Evolutionary conservation across 441 rosid genomes (phyloP).

Genomic region (Bruguiera hainesii): DNA sequence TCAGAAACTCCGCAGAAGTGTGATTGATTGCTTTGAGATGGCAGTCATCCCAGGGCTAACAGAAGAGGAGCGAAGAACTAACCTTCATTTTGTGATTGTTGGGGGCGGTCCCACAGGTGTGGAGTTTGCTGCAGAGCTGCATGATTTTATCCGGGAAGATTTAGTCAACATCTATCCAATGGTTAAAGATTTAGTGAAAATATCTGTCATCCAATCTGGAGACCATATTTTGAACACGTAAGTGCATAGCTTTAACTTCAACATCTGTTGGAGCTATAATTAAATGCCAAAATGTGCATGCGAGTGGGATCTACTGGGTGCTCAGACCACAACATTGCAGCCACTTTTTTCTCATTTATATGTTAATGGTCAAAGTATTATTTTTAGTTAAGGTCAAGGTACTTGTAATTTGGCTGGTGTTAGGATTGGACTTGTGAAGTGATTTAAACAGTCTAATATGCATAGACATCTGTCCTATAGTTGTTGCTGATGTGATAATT

Average conservation of each 20-base stretch:
- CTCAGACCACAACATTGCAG: too few relatives aligned
- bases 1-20: slow-evolving; percentile 69
- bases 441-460: not conserved
- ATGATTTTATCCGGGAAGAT: slow-evolving; percentile 79
- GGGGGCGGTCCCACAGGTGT: slow-evolving; percentile 99
- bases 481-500: not conserved
- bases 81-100: slow-evolving; percentile 87
- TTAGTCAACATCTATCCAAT: slow-evolving; percentile 57
- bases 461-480: not conserved
- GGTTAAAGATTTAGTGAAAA: slow-evolving; percentile 70
- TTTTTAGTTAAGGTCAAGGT: too few relatives aligned
- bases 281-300: not conserved
- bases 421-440: too few relatives aligned
- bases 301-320: not conserved
- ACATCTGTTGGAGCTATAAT: too few relatives aligned
- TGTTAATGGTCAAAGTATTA: too few relatives aligned
- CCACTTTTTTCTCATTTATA: too few relatives aligned
- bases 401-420: too few relatives aligned
- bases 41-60: slow-evolving; percentile 75
- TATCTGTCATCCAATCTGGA: slow-evolving; percentile 82
- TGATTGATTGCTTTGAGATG: slow-evolving; percentile 81
- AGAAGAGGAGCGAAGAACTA: slow-evolving; percentile 66
- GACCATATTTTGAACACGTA: slow-evolving; percentile 90
- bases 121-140: slow-evolving; percentile 96
- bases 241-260: slow-evolving; percentile 14